Evolutionary conservation across 345 rosid species (phyloP).

Genomic region (Aquilaria yunnanensis): DNA sequence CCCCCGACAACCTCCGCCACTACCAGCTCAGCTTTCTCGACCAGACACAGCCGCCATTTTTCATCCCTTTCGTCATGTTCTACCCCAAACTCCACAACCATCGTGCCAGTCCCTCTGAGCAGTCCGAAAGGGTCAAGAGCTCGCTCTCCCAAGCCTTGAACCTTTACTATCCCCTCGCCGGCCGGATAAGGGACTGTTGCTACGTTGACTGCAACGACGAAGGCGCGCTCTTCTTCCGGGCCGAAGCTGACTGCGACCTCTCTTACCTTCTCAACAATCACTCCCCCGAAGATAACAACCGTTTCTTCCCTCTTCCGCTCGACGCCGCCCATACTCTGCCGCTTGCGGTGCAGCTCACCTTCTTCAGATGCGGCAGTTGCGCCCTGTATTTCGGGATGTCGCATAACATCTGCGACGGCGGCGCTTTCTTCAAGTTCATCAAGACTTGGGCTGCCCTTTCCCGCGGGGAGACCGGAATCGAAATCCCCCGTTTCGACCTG

Average conservation of each 20-base stretch:
- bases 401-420: slow-evolving; percentile 13
- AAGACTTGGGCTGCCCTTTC: too few relatives aligned
- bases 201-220: slow-evolving; percentile 27
- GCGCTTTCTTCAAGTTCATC: slow-evolving; percentile 6
- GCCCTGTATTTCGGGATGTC: slow-evolving; percentile 18
- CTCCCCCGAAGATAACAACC: slow-evolving; percentile 4
- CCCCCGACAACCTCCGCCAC: slow-evolving; percentile 24
- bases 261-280: slow-evolving; percentile 12
- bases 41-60: slow-evolving; percentile 18
- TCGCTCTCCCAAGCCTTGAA: slow-evolving; percentile 20
- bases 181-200: slow-evolving; percentile 10
- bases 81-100: not conserved
- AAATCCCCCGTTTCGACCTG: slow-evolving; percentile 23
- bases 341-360: slow-evolving; percentile 18
- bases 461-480: too few relatives aligned
- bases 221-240: slow-evolving; percentile 15
- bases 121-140: not conserved
- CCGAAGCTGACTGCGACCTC: slow-evolving; percentile 14
- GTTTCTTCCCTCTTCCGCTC: slow-evolving; percentile 5
- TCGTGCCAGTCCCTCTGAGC: too few relatives aligned
- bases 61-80: slow-evolving; percentile 24
- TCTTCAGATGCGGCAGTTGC: slow-evolving; percentile 21
- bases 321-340: not conserved
- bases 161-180: slow-evolving; percentile 29
- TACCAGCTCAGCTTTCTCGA: slow-evolving; percentile 25